Percentiles rank a stretch among this genome's conserved stretches.
Evolutionary conservation across 352 stramenopile species (phyloP).

Genomic region (Phytophthora crassamura): DNA sequence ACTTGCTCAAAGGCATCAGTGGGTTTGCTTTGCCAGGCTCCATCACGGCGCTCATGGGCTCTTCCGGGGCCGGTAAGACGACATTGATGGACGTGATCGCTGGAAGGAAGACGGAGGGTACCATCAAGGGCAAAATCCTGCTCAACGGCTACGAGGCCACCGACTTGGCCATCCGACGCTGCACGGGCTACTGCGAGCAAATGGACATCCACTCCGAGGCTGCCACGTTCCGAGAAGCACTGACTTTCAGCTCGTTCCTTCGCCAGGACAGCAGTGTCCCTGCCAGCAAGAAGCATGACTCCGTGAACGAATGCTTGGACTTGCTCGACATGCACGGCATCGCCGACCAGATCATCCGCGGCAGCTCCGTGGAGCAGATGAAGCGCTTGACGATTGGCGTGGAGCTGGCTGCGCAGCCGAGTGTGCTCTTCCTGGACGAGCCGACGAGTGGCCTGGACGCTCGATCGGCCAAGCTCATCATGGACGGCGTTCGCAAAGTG

Average conservation of each 20-base stretch:
- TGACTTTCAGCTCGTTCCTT: slow-evolving; percentile 85
- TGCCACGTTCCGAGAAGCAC: no score
- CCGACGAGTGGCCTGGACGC: no score
- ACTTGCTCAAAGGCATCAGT: slow-evolving; percentile 31
- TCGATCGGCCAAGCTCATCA: no score
- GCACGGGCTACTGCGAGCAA: no score
- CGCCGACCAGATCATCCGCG: slow-evolving; percentile 40
- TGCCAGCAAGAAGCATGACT: slow-evolving; percentile 37
- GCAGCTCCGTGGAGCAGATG: slow-evolving; percentile 31
- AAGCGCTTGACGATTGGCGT: slow-evolving; percentile 62
- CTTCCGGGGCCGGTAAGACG: slow-evolving; percentile 71
- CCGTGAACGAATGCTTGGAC: slow-evolving; percentile 30
- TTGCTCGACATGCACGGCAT: slow-evolving; percentile 36
- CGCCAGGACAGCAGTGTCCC: no score
- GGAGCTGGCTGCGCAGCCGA: slow-evolving; percentile 57
- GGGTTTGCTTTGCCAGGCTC: slow-evolving; percentile 44
- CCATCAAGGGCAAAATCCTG: slow-evolving; percentile 62
- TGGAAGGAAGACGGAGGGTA: slow-evolving; percentile 67
- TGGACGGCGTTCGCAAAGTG: slow-evolving; percentile 88
- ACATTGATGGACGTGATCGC: slow-evolving; percentile 94
- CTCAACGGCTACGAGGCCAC: slow-evolving; percentile 43
- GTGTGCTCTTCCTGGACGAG: no score
- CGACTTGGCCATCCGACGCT: slow-evolving; percentile 40
- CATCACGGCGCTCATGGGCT: slow-evolving; percentile 91
- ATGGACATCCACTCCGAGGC: no score